Evolutionary conservation across 805 yeast species (phyloP), one percentile per base, ranked within the genome.

Genomic region (Yamadazyma olivae): DNA sequence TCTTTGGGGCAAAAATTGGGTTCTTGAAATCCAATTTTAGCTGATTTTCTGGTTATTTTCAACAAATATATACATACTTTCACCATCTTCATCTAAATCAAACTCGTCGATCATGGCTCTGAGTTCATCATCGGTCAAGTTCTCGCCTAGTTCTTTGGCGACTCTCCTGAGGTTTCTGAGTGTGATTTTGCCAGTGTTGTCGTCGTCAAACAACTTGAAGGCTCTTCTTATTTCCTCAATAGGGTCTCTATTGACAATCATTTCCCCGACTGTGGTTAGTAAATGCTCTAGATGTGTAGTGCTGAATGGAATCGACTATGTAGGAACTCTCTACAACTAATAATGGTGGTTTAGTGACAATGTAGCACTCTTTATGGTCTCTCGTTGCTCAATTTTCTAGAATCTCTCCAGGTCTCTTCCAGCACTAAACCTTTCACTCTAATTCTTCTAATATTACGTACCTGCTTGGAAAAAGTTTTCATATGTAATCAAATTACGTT

Each of bases 41-140:
- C n/a, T n/a, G n/a, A 7, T 20, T 20, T 20, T 20, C 9, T 13
- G 17, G 17, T 15, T 26, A 14, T 26, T 13, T 14, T 9, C 16
- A 7, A 17, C 28, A n/a, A n/a, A n/a, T n/a, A n/a, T n/a, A 53
- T 65, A 72, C 74, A 49, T 60, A 62, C 74, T 90, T 46, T 86
- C 96, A 33, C 98, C 98, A 58, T 93, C 98, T 38, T 87, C 95
- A 56, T 93, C 97, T 34, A 90, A 64, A 62, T 93, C 99, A 55
- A 93, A 93, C 59, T 91, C 98, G 43, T 90, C 96, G 46, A 93
- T 93, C 99, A 93, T 93, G 4, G 97, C 97, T 47, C 85, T 74
- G 34, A 93, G 68, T 54, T 93, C 99, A 40, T 88, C 96, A 48
- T 93, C 99, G 8, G 87, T 81, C 39, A 93, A 65, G 49, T 83